Evolutionary conservation across 2,329 filamentous ascomycete genomes (phyloP).

Genomic region (Apiospora saccharicola): DNA sequence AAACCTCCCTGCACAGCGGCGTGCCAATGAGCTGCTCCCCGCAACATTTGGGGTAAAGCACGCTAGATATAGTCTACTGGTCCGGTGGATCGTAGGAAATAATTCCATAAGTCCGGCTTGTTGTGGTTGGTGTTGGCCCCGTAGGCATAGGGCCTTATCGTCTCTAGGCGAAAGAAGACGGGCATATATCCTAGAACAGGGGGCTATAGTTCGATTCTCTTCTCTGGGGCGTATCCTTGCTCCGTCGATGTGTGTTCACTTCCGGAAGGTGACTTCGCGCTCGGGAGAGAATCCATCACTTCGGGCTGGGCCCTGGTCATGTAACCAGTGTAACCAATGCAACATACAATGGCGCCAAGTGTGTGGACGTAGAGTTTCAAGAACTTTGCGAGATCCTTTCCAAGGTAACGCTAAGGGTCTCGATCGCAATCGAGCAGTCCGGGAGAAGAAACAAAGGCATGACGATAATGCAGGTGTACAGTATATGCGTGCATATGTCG

Average conservation of each 20-base stretch:
- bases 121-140: neutral
- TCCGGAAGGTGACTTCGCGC: conserved; percentile 12
- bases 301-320: neutral
- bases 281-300: neutral
- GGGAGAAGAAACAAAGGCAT: neutral
- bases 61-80: neutral
- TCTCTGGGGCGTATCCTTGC: neutral
- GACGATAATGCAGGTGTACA: neutral
- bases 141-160: neutral
- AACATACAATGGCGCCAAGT: neutral
- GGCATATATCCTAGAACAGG: neutral
- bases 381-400: neutral
- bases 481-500: neutral
- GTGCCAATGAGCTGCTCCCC: neutral
- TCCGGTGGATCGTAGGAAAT: conserved; percentile 6
- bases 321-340: neutral
- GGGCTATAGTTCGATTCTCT: neutral
- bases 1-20: neutral
- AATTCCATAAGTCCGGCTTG: neutral
- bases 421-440: neutral
- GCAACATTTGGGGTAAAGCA: neutral
- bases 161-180: neutral
- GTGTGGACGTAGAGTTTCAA: neutral
- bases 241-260: neutral
- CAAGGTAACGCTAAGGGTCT: conserved; percentile 21